These are phyloP conservation scores for Metschnikowia dekortorum DNA, from an alignment of 805 yeast genomes.

Conservation along the genomic window DNA sequence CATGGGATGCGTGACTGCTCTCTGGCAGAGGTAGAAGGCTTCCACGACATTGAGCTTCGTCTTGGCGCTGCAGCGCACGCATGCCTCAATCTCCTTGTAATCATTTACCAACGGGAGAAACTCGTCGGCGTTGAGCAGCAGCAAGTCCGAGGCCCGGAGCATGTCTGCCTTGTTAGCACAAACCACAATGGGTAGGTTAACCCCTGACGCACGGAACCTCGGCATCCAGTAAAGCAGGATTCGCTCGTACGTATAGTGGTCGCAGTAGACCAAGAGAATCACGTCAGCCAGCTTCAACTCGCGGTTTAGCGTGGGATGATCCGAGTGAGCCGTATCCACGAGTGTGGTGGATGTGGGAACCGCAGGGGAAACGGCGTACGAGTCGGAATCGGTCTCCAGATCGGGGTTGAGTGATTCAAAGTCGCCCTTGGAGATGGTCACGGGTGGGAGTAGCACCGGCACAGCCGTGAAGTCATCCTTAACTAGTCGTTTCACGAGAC, in stretches of 20 bases:
- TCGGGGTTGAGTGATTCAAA: constrained; percentile 41
- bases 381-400: constrained; percentile 5
- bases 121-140: constrained; percentile 57
- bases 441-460: constrained; percentile 76
- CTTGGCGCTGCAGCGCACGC: constrained; percentile 84
- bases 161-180: constrained; percentile 78
- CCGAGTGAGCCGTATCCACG: constrained; percentile 75
- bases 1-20: constrained; percentile 89
- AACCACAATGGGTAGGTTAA: constrained; percentile 86
- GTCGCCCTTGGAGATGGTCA: constrained; percentile 66
- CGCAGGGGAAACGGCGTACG: constrained; percentile 20
- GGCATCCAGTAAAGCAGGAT: constrained; percentile 94
- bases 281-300: constrained; percentile 86
- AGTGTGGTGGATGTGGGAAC: constrained; percentile 56
- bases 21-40: constrained; percentile 86
- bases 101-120: constrained; percentile 82
- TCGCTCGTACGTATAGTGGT: constrained; percentile 91
- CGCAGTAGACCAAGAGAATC: constrained; percentile 90
- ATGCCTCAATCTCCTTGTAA: constrained; percentile 90
- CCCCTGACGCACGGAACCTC: constrained; percentile 85
- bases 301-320: constrained; percentile 53
- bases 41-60: constrained; percentile 82
- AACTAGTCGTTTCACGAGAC: constrained; percentile 72
- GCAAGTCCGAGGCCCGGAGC: constrained; percentile 36
- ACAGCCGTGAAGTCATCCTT: constrained; percentile 78